Evolutionary conservation across 1,284 basidiomycete genomes (phyloP).

Genomic region (Puccinia brachypodii): DNA sequence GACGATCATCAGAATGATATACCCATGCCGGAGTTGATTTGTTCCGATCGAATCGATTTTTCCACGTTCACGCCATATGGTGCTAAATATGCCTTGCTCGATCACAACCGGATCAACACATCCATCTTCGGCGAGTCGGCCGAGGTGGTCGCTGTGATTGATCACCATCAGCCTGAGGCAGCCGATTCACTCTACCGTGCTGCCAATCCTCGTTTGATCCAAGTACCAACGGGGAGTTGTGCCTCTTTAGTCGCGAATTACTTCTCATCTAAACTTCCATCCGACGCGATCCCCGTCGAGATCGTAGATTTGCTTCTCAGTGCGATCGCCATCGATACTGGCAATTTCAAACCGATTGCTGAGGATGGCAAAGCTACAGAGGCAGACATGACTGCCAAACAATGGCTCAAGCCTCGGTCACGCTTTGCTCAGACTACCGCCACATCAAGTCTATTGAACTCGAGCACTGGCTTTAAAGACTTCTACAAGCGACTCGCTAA

Average conservation of each 20-base stretch:
- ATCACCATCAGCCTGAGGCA: conserved; percentile 85
- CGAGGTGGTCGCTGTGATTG: conserved; percentile 75
- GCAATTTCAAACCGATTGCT: conserved; percentile 65
- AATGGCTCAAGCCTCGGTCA: conserved; percentile 61
- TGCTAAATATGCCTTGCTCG: conserved; percentile 75
- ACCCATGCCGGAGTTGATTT: conserved; percentile 62
- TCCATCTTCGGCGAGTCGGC: conserved; percentile 60
- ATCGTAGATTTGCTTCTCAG: conserved; percentile 75
- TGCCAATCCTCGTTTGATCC: conserved; percentile 69
- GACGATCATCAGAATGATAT: conserved; percentile 52
- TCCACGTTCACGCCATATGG: conserved; percentile 61
- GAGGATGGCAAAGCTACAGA: conserved; percentile 70
- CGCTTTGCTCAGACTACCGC: conserved; percentile 50
- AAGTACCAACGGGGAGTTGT: conserved; percentile 69
- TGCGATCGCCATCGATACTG: conserved; percentile 79
- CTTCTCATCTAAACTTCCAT: conserved; percentile 59
- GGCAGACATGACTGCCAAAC: conserved; percentile 66
- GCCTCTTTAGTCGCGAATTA: conserved; percentile 70
- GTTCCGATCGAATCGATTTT: conserved; percentile 58
- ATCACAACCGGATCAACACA: conserved; percentile 76
- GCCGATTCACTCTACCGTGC: conserved; percentile 62
- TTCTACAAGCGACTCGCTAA: conserved; percentile 63
- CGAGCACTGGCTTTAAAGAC: conserved; percentile 34
- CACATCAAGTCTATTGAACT: conserved; percentile 49
- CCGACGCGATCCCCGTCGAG: conserved; percentile 58